These are phyloP conservation scores for Diaporthe sp. DNA, from an alignment of 2,329 filamentous ascomycete species.

Conservation along the genomic window DNA sequence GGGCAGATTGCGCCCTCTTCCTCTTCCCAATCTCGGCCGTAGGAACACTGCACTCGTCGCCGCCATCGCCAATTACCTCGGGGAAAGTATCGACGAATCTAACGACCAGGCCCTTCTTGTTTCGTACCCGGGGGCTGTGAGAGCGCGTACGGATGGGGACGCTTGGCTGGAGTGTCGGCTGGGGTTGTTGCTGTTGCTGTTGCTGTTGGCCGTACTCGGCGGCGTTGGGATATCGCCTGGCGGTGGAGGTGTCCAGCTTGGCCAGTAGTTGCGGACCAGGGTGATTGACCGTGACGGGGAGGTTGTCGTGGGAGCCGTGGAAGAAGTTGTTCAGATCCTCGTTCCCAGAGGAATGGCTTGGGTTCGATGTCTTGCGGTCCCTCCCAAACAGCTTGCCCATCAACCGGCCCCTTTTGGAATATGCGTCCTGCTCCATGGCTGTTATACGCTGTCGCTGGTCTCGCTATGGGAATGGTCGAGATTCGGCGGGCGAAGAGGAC, in stretches of 20 bases:
- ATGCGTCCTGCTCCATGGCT: constrained; percentile 39
- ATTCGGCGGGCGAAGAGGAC: constrained; percentile 9
- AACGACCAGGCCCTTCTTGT: constrained; percentile 79
- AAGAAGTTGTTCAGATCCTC: constrained; percentile 72
- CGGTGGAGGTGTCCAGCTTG: constrained; percentile 68
- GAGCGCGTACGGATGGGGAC: constrained; percentile 59
- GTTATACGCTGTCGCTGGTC: constrained; percentile 10
- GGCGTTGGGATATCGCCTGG: constrained; percentile 69
- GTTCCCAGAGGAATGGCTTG: constrained; percentile 56
- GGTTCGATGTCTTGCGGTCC: constrained; percentile 53
- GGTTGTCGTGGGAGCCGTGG: constrained; percentile 67
- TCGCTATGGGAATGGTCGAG: constrained; percentile 3
- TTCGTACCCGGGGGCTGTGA: constrained; percentile 58
- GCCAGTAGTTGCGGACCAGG: constrained; percentile 64
- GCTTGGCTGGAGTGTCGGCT: constrained; percentile 46
- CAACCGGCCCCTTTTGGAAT: constrained; percentile 64
- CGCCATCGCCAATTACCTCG: constrained; percentile 90
- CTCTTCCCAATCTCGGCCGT: constrained; percentile 78
- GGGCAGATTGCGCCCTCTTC: constrained; percentile 59
- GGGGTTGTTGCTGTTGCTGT: constrained; percentile 43
- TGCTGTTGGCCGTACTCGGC: constrained; percentile 55
- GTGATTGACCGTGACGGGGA: constrained; percentile 62
- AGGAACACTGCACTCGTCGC: constrained; percentile 84
- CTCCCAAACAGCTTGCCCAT: constrained; percentile 74
- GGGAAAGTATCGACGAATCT: constrained; percentile 80